Base-by-base conservation (phyloP, 495 filamentous ascomycete species). In the Lindgomyces ingoldianus region DNA sequence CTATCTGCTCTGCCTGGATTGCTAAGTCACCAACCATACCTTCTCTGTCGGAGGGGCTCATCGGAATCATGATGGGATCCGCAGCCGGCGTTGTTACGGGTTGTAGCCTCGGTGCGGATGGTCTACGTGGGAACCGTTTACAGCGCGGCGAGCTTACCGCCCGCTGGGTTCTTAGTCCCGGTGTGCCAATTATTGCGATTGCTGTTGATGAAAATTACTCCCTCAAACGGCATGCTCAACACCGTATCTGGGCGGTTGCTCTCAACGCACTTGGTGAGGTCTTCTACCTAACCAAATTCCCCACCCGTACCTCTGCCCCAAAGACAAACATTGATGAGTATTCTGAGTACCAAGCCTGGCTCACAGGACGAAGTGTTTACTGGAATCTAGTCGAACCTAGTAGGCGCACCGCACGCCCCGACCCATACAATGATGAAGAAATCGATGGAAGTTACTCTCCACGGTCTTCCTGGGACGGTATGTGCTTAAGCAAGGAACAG, bases 231-330 rank as follows among this genome's bases (percentile, higher is more conserved):
- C 83, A 88, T 67, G 77, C 82, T 10, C 80, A 86, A 46, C 81
- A 84, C 21, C 87, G 91, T 26, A 83, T 91, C 3, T 98, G 92
- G 91, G 91, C 91, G 18, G 87, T 90, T 30, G 89, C 83, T 27
- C 77, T 98, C 41, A 98, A 98, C 71, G 94, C 94, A 9, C 76
- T 98, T 14, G 94, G 94, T 1, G 94, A 98, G 73, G 80, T 96
- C 1, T 98, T 88, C 73, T 96, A 91, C 67, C 79, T 97, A 2
- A 86, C 81, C 4, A 85, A 89, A 26, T 77, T 88, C 9, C 90
- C 91, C 0, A 75, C 69, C 16, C 75, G 81, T 29, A 74, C 75
- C 62, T 30, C 62, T 49, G 45, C 70, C 61, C 18, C 71, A 33
- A 55, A 76, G 76, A 4, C 73, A 77, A 12, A 64, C 72, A 4